A percentile compares a stretch with the other conserved stretches of the same genome.
phyloP scores from a whole-genome alignment of 352 stramenopile species.

The Pseudoperonospora humuli region DNA sequence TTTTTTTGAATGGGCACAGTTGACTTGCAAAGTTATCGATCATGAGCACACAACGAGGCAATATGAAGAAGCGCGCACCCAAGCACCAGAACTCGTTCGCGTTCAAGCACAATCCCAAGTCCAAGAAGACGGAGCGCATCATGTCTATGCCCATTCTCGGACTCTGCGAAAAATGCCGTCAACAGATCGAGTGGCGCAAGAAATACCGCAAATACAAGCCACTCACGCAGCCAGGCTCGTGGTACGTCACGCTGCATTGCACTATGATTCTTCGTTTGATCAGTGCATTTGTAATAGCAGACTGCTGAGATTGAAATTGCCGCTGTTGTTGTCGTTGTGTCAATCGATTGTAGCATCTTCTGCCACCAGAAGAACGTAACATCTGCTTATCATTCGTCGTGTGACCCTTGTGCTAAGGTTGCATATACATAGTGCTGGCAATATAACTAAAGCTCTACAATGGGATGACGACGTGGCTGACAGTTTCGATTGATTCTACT shows the following conservation, averaged over 20 bases:
- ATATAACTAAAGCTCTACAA: neutral
- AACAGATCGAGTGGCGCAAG: conserved; percentile 98
- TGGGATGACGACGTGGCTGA: neutral
- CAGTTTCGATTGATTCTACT: neutral
- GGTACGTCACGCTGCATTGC: conserved; percentile 33
- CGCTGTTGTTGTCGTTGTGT: conserved; percentile 1
- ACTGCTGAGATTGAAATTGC: neutral
- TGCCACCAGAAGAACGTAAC: conserved; percentile 89
- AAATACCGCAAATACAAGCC: conserved; percentile 99
- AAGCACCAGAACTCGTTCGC: conserved; percentile 98
- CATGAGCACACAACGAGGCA: conserved; percentile 85
- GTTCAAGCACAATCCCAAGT: conserved; percentile 98
- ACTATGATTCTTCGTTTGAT: too few species aligned
- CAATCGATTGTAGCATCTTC: conserved; percentile 60
- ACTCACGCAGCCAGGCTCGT: conserved; percentile 90
- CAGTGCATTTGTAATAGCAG: neutral
- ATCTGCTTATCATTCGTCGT: conserved; percentile 93
- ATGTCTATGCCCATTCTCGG: conserved; percentile 87
- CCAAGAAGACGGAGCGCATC: conserved; percentile 95
- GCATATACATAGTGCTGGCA: neutral
- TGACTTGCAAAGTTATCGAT: conserved; percentile 9
- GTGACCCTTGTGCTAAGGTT: conserved; percentile 83
- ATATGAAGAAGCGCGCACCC: conserved; percentile 82
- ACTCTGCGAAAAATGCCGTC: conserved; percentile 89
- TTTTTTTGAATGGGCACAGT: conserved; percentile 13